Evolutionary conservation across 2,329 filamentous ascomycete species (phyloP).

Genomic region (Xylariaceae sp.): DNA sequence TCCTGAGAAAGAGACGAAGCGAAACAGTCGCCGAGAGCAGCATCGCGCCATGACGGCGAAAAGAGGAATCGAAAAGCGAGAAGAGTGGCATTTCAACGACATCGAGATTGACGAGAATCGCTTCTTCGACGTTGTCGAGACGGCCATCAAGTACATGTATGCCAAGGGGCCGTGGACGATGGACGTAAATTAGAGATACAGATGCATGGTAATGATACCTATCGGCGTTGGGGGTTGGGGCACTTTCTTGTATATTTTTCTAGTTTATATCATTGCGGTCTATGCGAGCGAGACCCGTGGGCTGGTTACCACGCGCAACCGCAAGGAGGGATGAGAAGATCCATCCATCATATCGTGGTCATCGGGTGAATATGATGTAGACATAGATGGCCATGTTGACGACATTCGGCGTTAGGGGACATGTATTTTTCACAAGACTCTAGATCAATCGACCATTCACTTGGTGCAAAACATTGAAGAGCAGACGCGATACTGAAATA

Average conservation of each 20-base stretch:
- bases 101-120: slow-evolving; percentile 10
- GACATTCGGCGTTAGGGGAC: no score
- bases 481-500: no score
- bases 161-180: slow-evolving; percentile 9
- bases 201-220: background rate
- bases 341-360: no score
- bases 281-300: no score
- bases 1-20: background rate
- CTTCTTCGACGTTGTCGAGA: slow-evolving; percentile 11
- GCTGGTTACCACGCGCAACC: no score
- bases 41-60: background rate
- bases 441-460: no score
- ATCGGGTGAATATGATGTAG: no score
- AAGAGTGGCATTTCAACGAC: slow-evolving; percentile 22
- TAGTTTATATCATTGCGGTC: background rate
- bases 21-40: background rate
- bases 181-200: slow-evolving; percentile 4
- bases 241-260: background rate
- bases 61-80: background rate
- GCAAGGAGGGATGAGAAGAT: no score
- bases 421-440: no score
- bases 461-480: no score
- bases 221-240: background rate
- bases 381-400: no score
- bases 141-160: slow-evolving; percentile 16